Base-by-base conservation (phyloP, 371 early-diverging fungal genomes). In the Mucor ambiguus region DNA sequence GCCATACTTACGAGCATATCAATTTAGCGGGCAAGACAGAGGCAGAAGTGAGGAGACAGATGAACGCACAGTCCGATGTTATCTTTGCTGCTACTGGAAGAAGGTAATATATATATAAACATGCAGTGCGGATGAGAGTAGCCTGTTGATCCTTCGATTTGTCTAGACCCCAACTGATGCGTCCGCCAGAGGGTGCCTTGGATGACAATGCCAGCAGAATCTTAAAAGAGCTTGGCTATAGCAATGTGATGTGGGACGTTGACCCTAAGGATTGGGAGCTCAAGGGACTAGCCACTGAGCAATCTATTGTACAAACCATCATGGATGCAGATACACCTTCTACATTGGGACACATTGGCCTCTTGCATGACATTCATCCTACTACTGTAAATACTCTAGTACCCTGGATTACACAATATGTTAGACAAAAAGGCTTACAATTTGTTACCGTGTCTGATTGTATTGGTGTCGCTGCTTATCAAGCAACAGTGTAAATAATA, bases 371-470 rank as follows among this genome's bases (percentile, higher is more conserved):
- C 61, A 78, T 82, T 58, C 75, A 81, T 67, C 38, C 71, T 62
- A 74, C 74, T 59, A 78, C 81, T 8, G 83, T 76, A 29, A 72
- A 74, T 7, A 44, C 68, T 38, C 61, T 81, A 41, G 71, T 73
- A 24, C 76, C 69, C 24, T 63, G 64, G 57, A 69, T 81, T 28
- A 82, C 78, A 46, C 63, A 74, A 11, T 70, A 73, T 22, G 70
- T 84, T 44, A 60, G 61, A 59, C 43, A 32, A 28, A 79, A 76
- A 67, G 70, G 69, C 8, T 69, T 70, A 24, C 60, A 58, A 33
- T 69, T 76, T 46, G 73, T 68, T 38, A 74, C 78, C 73, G 24
- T 56, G 12, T 56, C 56, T 56, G 56, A 56, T 26, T 81, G 82
- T 62, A 60, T 76, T 10, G 71, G 71, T 44, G 60, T 62, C 7